phyloP scores from a whole-genome alignment of 2,329 filamentous ascomycete genomes.

The Thelonectria rubi region DNA sequence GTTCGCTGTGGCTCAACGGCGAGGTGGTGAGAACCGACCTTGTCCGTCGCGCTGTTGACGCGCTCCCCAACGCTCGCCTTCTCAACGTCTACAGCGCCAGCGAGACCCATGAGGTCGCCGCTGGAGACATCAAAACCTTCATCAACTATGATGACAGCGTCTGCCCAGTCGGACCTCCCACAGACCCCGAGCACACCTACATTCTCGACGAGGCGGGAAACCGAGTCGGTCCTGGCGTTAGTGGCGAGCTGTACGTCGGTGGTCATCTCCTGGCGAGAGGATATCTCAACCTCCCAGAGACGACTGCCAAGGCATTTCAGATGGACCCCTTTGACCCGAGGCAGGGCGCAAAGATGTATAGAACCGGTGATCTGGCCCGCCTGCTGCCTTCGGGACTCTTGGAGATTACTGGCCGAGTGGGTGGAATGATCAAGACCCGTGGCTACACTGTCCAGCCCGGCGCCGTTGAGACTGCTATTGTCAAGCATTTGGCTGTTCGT shows the following conservation, averaged over 20 bases:
- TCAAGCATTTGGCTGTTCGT: conserved; percentile 73
- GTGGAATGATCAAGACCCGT: conserved; percentile 82
- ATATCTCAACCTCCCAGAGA: conserved; percentile 83
- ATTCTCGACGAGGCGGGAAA: conserved; percentile 76
- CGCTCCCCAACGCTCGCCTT: conserved; percentile 73
- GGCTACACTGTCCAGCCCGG: conserved; percentile 82
- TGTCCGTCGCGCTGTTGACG: conserved; percentile 71
- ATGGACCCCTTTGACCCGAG: conserved; percentile 69
- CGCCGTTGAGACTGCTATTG: conserved; percentile 78
- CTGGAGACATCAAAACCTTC: conserved; percentile 76
- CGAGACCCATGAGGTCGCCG: conserved; percentile 83
- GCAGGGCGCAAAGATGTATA: conserved; percentile 74
- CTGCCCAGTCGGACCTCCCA: conserved; percentile 76
- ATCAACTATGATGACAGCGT: conserved; percentile 69
- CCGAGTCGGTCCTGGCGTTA: conserved; percentile 67
- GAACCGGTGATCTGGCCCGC: conserved; percentile 76
- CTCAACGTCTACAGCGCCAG: conserved; percentile 86
- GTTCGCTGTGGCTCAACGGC: conserved; percentile 81
- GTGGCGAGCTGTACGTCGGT: conserved; percentile 79
- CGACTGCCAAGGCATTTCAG: conserved; percentile 76
- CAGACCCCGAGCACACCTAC: conserved; percentile 75
- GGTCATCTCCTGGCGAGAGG: conserved; percentile 78
- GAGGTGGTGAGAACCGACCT: conserved; percentile 85
- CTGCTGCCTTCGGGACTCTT: conserved; percentile 73
- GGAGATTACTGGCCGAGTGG: conserved; percentile 79